These are phyloP conservation scores for Aspergillus nanangensis DNA, from an alignment of 495 filamentous ascomycete genomes.

Conservation along the genomic window DNA sequence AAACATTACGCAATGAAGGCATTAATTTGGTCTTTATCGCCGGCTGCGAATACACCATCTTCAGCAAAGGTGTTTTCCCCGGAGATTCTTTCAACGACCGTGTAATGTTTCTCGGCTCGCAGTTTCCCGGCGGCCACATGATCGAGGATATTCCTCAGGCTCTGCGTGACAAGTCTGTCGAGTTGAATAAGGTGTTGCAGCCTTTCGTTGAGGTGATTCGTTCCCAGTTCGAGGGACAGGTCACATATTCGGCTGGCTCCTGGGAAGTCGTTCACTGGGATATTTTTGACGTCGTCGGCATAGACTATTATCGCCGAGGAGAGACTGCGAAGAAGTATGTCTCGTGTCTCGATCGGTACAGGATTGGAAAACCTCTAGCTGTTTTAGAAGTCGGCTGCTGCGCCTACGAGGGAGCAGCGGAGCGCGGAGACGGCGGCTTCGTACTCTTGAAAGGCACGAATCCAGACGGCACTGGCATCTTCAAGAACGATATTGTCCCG, in stretches of 20 bases:
- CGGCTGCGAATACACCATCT: conserved; percentile 9
- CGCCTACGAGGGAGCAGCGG: conserved; percentile 10
- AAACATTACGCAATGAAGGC: not conserved
- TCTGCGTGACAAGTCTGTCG: not conserved
- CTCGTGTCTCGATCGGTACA: not conserved
- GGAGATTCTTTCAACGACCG: conserved; percentile 5
- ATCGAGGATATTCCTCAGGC: not conserved
- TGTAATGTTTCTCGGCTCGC: conserved; percentile 1
- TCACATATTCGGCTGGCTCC: conserved; percentile 7
- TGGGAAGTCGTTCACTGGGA: conserved; percentile 10
- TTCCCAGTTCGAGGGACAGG: not conserved
- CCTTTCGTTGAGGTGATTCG: not conserved
- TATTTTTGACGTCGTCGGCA: conserved; percentile 8
- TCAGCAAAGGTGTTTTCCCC: conserved; percentile 5
- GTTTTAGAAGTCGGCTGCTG: conserved; percentile 13
- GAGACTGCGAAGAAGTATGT: conserved; percentile 7
- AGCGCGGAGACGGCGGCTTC: conserved; percentile 7
- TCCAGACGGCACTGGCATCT: conserved; percentile 7
- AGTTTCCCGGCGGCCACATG: not conserved
- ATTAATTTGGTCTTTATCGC: conserved; percentile 1
- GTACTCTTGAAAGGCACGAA: conserved; percentile 6
- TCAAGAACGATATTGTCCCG: conserved; percentile 5
- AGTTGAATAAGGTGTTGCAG: not conserved
- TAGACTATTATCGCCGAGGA: conserved; percentile 7
- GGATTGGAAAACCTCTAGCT: conserved; percentile 5